Evolutionary conservation across 495 filamentous ascomycete genomes (phyloP).

Genomic region (Polyplosphaeria fusca): DNA sequence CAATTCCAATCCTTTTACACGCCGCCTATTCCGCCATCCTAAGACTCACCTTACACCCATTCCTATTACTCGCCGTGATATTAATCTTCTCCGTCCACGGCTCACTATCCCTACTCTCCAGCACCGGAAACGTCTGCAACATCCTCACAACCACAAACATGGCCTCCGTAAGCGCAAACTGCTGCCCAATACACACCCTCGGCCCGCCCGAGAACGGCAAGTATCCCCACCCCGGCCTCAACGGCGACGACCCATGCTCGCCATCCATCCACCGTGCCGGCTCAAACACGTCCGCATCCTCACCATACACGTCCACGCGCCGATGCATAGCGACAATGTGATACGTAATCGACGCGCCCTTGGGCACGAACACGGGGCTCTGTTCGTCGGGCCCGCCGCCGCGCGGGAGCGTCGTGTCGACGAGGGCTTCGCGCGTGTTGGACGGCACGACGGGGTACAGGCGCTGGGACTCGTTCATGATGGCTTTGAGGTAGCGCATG

Average conservation of each 20-base stretch:
- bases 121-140: conserved; percentile 57
- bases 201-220: conserved; percentile 62
- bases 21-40: too few species aligned
- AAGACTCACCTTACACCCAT: conserved; percentile 15
- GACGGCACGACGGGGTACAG: conserved; percentile 52
- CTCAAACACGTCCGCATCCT: conserved; percentile 50
- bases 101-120: conserved; percentile 40
- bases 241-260: conserved; percentile 1
- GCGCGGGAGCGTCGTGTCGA: conserved; percentile 47
- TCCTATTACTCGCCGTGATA: conserved; percentile 26
- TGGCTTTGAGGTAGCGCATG: conserved; percentile 17
- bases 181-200: conserved; percentile 46
- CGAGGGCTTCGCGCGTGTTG: conserved; percentile 48
- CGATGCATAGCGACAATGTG: conserved; percentile 53
- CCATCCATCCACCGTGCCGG: conserved; percentile 52
- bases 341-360: conserved; percentile 46
- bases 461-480: conserved; percentile 42
- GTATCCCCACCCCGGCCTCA: conserved; percentile 60
- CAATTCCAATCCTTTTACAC: too few species aligned
- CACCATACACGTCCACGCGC: conserved; percentile 50
- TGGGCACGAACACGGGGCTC: conserved; percentile 43
- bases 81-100: conserved; percentile 33
- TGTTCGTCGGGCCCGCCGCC: conserved; percentile 38
- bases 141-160: conserved; percentile 56
- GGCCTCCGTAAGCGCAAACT: conserved; percentile 61